A percentile compares a stretch with the other conserved stretches of the same genome.
Evolutionary conservation across 768 basidiomycete genomes (phyloP).

Genomic region (Russula brevipes): DNA sequence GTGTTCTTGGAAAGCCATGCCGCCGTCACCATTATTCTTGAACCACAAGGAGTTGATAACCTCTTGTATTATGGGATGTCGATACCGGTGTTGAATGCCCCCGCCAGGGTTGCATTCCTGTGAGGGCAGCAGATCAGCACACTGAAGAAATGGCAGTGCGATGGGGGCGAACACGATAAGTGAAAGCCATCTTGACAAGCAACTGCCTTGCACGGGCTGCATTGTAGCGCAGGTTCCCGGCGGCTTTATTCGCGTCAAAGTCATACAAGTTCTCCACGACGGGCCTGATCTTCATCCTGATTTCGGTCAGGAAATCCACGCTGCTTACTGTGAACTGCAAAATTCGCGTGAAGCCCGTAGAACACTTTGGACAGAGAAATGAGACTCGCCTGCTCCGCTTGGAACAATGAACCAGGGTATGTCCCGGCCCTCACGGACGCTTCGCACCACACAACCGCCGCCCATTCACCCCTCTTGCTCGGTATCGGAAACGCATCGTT

Average conservation of each 20-base stretch:
- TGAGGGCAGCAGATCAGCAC: neutral
- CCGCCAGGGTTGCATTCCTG: neutral
- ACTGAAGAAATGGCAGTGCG: neutral
- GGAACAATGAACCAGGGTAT: neutral
- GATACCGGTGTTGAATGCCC: neutral
- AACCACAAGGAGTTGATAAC: neutral
- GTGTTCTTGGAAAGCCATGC: neutral
- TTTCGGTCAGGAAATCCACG: neutral
- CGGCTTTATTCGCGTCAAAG: neutral
- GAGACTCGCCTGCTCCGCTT: neutral
- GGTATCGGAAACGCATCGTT: neutral
- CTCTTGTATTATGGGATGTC: neutral
- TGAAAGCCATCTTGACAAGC: neutral
- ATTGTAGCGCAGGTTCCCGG: neutral
- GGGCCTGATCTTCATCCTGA: neutral
- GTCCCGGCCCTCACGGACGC: neutral
- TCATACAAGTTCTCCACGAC: neutral
- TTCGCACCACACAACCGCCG: neutral
- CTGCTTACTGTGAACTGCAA: neutral
- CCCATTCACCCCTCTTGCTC: neutral
- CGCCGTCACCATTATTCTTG: neutral
- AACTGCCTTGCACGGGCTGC: neutral
- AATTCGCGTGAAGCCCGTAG: too few relatives aligned
- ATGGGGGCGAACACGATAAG: neutral
- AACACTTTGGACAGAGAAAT: neutral